Evolutionary conservation across 768 basidiomycete genomes (phyloP).

Genomic region (Podaxis rugospora): DNA sequence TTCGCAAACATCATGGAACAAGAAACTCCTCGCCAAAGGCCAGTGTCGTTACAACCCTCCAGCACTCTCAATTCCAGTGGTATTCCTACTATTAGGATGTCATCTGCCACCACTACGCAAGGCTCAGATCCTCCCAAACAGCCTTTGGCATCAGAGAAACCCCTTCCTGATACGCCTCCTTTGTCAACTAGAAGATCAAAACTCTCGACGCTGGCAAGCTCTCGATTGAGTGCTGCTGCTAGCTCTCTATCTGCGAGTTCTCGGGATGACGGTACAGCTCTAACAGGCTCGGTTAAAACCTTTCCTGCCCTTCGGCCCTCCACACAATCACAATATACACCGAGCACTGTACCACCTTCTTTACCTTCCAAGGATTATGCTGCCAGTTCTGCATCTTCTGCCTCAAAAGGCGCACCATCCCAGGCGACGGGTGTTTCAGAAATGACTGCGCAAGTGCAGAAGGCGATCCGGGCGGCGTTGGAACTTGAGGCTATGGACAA

Average conservation of each 20-base stretch:
- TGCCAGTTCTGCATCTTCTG: slow-evolving; percentile 15
- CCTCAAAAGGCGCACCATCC: slow-evolving; percentile 15
- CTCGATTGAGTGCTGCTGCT: slow-evolving; percentile 46
- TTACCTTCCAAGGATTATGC: slow-evolving; percentile 21
- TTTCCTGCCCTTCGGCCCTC: slow-evolving; percentile 71
- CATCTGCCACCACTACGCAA: slow-evolving; percentile 4
- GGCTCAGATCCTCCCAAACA: neutral
- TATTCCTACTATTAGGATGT: slow-evolving; percentile 34
- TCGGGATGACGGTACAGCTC: slow-evolving; percentile 47
- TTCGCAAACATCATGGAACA: slow-evolving; percentile 3
- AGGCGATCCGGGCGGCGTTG: slow-evolving; percentile 67
- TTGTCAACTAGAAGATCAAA: slow-evolving; percentile 54
- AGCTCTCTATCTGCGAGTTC: slow-evolving; percentile 44
- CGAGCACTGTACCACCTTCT: slow-evolving; percentile 30
- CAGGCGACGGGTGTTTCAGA: slow-evolving; percentile 31
- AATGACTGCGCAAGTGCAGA: slow-evolving; percentile 55
- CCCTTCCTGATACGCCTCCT: slow-evolving; percentile 17
- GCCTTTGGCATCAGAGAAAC: slow-evolving; percentile 11
- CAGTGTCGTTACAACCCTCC: neutral
- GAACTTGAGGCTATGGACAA: slow-evolving; percentile 52
- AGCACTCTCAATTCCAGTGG: neutral
- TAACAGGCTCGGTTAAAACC: slow-evolving; percentile 63
- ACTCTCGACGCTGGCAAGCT: slow-evolving; percentile 63
- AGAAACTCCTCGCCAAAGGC: slow-evolving; percentile 1
- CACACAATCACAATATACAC: slow-evolving; percentile 42